phyloP scores from a whole-genome alignment of 2,329 filamentous ascomycete genomes.

The Nemania bipapillata region DNA sequence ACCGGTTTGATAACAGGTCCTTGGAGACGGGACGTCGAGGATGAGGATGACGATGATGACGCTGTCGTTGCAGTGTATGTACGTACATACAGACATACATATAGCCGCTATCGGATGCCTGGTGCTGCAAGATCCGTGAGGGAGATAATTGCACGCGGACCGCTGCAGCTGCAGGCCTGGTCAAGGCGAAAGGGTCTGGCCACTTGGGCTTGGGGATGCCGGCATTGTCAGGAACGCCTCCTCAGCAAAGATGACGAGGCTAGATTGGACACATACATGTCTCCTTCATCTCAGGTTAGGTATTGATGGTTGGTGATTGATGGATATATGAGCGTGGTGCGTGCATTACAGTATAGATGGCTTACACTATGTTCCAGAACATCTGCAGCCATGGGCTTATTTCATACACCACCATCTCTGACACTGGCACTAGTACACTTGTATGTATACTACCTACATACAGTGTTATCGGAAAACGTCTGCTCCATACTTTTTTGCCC shows the following conservation, averaged over 20 bases:
- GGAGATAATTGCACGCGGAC: conserved; percentile 15
- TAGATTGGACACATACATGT: conserved; percentile 3
- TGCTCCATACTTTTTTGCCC: too few species aligned
- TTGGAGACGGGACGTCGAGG: neutral
- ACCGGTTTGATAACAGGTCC: neutral
- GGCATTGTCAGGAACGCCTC: conserved; percentile 13
- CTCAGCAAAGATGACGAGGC: conserved; percentile 23
- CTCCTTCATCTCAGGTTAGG: neutral
- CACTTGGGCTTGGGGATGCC: conserved; percentile 3
- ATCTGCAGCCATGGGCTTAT: conserved; percentile 10
- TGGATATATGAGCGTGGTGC: neutral
- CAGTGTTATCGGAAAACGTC: conserved; percentile 10
- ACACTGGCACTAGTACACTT: too few species aligned
- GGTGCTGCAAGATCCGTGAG: conserved; percentile 25
- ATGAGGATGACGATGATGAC: neutral
- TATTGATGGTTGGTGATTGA: conserved; percentile 3
- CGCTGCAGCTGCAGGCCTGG: conserved; percentile 26
- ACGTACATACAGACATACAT: too few species aligned
- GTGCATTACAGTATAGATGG: neutral
- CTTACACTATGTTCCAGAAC: conserved; percentile 22
- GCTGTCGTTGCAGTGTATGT: neutral
- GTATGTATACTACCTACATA: neutral
- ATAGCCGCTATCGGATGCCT: conserved; percentile 32
- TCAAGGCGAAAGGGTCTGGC: conserved; percentile 10
- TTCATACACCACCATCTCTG: neutral